Conservation (phyloP, 148 eudicot genomes). For the Cornus suecica region DNA sequence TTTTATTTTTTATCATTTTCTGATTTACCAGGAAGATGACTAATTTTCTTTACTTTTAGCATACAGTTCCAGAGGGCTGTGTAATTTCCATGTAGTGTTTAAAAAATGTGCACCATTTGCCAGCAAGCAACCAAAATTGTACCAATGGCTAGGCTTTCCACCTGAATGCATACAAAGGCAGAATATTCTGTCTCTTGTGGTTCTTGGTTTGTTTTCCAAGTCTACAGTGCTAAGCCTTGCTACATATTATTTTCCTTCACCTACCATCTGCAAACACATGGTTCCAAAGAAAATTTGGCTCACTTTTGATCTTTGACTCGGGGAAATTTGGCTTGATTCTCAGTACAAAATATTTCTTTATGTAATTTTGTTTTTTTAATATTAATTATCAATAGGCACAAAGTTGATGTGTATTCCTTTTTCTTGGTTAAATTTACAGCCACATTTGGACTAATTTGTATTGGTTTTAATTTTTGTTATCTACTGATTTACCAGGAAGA, state of each 20-base stretch:
- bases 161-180: constrained; percentile 2
- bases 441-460: too few species aligned
- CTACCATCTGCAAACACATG: not conserved
- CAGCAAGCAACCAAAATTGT: constrained; percentile 81
- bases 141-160: constrained; percentile 25
- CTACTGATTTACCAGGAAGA: not conserved
- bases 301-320: constrained; percentile 12
- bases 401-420: too few species aligned
- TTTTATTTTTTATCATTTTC: not conserved
- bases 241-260: constrained; percentile 20
- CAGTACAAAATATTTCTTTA: too few species aligned
- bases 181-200: constrained; percentile 10
- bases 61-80: constrained; percentile 31
- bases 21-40: not conserved
- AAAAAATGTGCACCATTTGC: constrained; percentile 68
- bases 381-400: too few species aligned
- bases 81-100: constrained; percentile 76
- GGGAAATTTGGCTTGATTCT: too few species aligned
- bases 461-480: not conserved
- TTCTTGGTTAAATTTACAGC: too few species aligned
- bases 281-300: not conserved
- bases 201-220: constrained; percentile 25
- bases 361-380: too few species aligned
- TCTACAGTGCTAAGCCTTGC: constrained; percentile 19
- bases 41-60: not conserved